Conservation (phyloP, 768 basidiomycete genomes). For the Calocybe gangraenosa region DNA sequence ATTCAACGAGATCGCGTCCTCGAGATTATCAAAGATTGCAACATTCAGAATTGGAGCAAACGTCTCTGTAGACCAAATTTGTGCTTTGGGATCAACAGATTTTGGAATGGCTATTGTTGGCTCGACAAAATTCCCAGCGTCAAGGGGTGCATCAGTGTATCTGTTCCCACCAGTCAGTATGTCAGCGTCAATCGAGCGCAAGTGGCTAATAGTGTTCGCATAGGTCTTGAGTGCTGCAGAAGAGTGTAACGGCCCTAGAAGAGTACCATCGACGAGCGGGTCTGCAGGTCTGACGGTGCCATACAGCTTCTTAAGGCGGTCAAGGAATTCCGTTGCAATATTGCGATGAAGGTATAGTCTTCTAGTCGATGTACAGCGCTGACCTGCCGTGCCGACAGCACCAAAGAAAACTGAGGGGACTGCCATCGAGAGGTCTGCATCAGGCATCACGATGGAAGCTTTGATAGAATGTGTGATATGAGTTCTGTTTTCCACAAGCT, state of each 20-base stretch:
- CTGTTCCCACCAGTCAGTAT: conserved; percentile 69
- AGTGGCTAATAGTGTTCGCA: conserved; percentile 51
- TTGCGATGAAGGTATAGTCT: conserved; percentile 83
- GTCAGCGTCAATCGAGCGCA: conserved; percentile 65
- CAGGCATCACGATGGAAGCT: conserved; percentile 92
- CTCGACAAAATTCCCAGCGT: conserved; percentile 81
- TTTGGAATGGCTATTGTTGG: conserved; percentile 79
- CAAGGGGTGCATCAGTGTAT: conserved; percentile 47
- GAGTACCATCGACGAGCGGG: conserved; percentile 66
- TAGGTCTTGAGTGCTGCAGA: conserved; percentile 65
- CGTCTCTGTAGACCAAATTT: conserved; percentile 74
- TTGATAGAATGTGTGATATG: conserved; percentile 18
- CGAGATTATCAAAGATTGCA: conserved; percentile 80
- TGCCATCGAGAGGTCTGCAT: conserved; percentile 88
- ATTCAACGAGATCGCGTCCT: conserved; percentile 86
- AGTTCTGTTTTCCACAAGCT: conserved; percentile 8
- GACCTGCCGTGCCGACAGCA: conserved; percentile 77
- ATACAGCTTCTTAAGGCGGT: conserved; percentile 72
- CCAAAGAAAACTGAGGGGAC: conserved; percentile 92
- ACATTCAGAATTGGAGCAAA: conserved; percentile 91
- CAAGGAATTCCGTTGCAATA: conserved; percentile 74
- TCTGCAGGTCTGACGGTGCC: conserved; percentile 74
- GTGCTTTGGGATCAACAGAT: conserved; percentile 45
- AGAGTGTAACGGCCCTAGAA: conserved; percentile 87
- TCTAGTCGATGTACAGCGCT: conserved; percentile 88